Conservation (phyloP, 768 basidiomycete species). For the Termitomyces eurrhizus region DNA sequence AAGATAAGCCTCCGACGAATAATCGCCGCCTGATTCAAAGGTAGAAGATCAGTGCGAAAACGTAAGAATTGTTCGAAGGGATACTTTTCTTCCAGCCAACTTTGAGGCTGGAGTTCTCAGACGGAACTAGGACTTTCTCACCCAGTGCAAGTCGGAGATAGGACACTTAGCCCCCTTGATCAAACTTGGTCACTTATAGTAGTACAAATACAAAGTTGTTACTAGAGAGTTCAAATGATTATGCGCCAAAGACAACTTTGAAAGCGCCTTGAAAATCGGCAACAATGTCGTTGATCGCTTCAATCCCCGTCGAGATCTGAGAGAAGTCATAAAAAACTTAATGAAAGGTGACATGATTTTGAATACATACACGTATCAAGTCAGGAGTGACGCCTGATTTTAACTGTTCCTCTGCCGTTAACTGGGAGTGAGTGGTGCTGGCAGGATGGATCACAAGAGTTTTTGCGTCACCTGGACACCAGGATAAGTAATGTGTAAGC, state of each 20-base stretch:
- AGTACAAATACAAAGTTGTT: neutral
- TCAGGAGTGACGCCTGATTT: conserved; percentile 72
- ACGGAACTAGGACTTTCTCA: neutral
- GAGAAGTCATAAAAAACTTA: neutral
- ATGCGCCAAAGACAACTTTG: neutral
- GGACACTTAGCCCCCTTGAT: neutral
- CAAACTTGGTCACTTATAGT: neutral
- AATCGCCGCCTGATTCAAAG: neutral
- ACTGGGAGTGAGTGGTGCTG: conserved; percentile 72
- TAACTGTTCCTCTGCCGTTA: conserved; percentile 55
- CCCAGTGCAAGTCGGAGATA: neutral
- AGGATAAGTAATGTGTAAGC: neutral
- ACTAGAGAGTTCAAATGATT: neutral
- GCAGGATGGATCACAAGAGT: conserved; percentile 79
- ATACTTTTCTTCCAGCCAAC: too few species aligned
- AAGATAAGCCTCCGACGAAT: too few species aligned
- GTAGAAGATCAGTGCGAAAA: neutral
- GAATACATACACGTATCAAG: conserved; percentile 56
- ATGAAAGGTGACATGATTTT: neutral
- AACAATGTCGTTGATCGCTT: conserved; percentile 4
- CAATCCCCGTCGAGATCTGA: conserved; percentile 5
- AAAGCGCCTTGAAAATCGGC: conserved; percentile 6
- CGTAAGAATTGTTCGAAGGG: neutral
- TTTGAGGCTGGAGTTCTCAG: neutral
- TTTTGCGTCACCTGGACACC: conserved; percentile 57